phyloP scores from a whole-genome alignment of 2,329 filamentous ascomycete species.

The Juglanconis sp. region DNA sequence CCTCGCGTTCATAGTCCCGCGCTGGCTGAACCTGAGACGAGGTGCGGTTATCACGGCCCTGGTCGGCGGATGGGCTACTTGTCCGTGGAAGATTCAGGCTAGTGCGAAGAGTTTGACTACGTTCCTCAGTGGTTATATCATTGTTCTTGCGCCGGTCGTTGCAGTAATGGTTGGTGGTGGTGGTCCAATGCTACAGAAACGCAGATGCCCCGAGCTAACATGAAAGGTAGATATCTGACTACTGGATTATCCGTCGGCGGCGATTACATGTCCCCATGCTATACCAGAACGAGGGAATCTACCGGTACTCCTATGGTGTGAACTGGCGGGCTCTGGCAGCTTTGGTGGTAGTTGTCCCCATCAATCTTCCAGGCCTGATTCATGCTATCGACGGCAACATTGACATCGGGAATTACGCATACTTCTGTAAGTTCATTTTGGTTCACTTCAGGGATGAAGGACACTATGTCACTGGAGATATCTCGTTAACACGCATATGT shows the following conservation, averaged over 20 bases:
- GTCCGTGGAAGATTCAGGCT: slow-evolving; percentile 34
- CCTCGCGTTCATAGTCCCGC: slow-evolving; percentile 30
- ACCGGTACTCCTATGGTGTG: background rate
- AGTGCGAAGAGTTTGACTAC: slow-evolving; percentile 19
- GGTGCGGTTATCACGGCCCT: slow-evolving; percentile 29
- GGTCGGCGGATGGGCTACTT: slow-evolving; percentile 32
- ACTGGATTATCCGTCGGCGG: slow-evolving; percentile 4
- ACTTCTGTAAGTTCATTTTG: slow-evolving; percentile 6
- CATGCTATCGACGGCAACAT: slow-evolving; percentile 4
- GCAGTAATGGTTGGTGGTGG: slow-evolving; percentile 1
- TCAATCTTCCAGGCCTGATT: slow-evolving; percentile 11
- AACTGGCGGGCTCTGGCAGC: slow-evolving; percentile 7
- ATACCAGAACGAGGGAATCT: slow-evolving; percentile 4
- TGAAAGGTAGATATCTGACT: background rate
- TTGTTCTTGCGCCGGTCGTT: slow-evolving; percentile 21
- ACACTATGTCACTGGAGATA: background rate
- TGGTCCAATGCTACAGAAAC: too few species aligned
- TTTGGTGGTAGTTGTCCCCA: slow-evolving; percentile 1
- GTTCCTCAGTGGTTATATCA: slow-evolving; percentile 19
- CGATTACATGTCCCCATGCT: slow-evolving; percentile 4
- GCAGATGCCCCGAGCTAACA: background rate
- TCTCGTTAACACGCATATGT: background rate
- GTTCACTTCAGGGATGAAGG: too few species aligned
- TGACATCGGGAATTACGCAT: slow-evolving; percentile 3
- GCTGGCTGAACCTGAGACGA: slow-evolving; percentile 30